phyloP scores from a whole-genome alignment of 2,329 filamentous ascomycete species.

The Neonectria sp. region DNA sequence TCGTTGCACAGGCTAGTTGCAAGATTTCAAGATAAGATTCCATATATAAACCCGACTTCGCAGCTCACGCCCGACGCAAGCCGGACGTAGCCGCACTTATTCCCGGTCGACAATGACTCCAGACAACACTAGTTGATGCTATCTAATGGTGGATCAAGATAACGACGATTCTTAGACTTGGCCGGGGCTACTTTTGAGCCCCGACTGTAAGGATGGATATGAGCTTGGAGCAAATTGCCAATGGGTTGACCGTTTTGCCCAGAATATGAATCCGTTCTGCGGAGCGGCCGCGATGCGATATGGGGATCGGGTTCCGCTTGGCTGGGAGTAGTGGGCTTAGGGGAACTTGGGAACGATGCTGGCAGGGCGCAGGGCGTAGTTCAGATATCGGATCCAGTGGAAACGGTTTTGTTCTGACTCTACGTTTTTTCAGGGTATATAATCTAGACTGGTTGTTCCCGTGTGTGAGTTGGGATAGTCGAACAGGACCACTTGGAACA shows the following conservation, averaged over 20 bases:
- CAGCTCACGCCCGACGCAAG: constrained; percentile 8
- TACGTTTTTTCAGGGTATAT: background rate
- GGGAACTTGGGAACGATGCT: background rate
- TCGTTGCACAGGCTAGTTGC: background rate
- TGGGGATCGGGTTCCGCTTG: background rate
- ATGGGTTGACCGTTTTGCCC: background rate
- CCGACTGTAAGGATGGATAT: constrained; percentile 1
- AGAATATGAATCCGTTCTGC: constrained; percentile 5
- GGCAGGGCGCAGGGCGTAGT: background rate
- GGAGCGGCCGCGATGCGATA: background rate
- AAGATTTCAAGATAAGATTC: background rate
- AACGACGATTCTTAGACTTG: background rate
- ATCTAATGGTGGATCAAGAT: constrained; percentile 13
- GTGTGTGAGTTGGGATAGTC: background rate
- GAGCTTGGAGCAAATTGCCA: background rate
- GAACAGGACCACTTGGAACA: background rate
- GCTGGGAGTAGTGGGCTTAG: background rate
- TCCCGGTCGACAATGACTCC: background rate
- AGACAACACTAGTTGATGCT: constrained; percentile 13
- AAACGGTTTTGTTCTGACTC: background rate
- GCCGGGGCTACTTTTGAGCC: constrained; percentile 7
- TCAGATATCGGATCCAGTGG: background rate
- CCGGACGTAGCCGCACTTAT: constrained; percentile 16
- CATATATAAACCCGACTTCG: background rate
- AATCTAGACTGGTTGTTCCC: background rate